Evolutionary conservation across 345 rosid species (phyloP), one percentile per base, ranked within the genome.

Genomic region (Salix caprea): DNA sequence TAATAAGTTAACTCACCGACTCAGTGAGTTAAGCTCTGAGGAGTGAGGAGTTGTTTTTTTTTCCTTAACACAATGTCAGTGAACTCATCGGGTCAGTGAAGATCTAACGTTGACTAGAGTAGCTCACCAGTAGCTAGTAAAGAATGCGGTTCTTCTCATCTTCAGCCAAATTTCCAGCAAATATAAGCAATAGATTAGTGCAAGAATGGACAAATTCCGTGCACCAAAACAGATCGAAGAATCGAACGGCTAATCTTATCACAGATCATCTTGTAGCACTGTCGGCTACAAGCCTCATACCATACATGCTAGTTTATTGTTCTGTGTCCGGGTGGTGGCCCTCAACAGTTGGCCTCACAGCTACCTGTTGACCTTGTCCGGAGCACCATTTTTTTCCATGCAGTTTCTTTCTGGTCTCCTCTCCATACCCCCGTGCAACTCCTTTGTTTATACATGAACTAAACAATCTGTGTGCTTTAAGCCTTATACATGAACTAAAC

Each of bases 271-370:
- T 9, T 60, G 69, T 40, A 26, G 69, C 40, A 44, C 14, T 44
- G 76, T 74, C 76, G 76, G 76, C 69, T 24, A 23, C 0, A 37
- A 26, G 58, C 26, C 44, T 50, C 74, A 32, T 1, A 24, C 30
- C 56, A 36, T n/a, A 8, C n/a, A 50, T 28, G 18, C 46, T 11
- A 10, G 65, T 26, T 24, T 50, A 60, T 42, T 7, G 6, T 19
- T 7, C 15, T 10, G 16, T 74, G 70, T 74, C 28, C 70, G 76
- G 76, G 36, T 28, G 76, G 40, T 74, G 69, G 61, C 2, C 70
- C 76, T 74, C 40, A 24, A 39, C n/a, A 60, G 54, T 30, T 50
- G 34, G 56, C 76, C 65, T 26, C 21, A 14, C 69, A 62, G 16
- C 69, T 23, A n/a, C n/a, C 6, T 60, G 36, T 10, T 60, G 76